A percentile compares a stretch with the other conserved stretches of the same genome.
These are phyloP conservation scores for Solanum sejunctum DNA, from an alignment of 257 asterid genomes.

Conservation along the genomic window DNA sequence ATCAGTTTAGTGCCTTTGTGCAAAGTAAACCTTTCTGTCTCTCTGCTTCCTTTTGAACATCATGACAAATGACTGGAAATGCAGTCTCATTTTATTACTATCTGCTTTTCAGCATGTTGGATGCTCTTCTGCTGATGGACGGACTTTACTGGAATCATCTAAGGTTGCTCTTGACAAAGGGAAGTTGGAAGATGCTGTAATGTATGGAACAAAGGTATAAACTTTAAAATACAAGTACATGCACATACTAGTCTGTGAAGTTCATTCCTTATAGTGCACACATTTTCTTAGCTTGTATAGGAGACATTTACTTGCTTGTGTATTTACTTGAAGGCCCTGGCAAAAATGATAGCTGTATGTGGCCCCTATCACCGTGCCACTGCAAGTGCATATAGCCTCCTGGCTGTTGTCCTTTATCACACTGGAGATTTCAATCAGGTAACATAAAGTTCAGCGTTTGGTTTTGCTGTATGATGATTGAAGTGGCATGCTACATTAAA, in stretches of 20 bases:
- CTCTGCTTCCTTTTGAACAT: neutral
- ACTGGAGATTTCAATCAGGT: constrained; percentile 99
- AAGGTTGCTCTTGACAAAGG: constrained; percentile 97
- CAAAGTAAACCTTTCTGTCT: constrained; percentile 43
- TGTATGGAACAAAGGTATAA: constrained; percentile 79
- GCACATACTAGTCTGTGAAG: neutral
- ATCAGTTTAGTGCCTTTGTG: constrained; percentile 84
- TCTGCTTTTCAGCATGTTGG: constrained; percentile 59
- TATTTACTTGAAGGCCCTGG: constrained; percentile 62
- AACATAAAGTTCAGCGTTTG: neutral
- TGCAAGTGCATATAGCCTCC: constrained; percentile 97
- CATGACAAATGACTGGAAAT: neutral
- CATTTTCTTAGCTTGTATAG: neutral
- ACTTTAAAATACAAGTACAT: constrained; percentile 1
- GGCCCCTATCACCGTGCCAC: constrained; percentile 97
- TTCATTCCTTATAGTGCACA: neutral
- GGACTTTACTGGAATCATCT: constrained; percentile 85
- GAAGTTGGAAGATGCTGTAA: constrained; percentile 93
- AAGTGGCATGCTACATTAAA: neutral
- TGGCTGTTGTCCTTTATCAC: constrained; percentile 97
- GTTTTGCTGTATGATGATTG: neutral
- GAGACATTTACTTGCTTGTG: neutral
- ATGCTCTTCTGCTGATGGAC: constrained; percentile 97
- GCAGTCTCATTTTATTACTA: constrained; percentile 2
- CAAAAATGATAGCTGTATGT: constrained; percentile 93